Evolutionary conservation across 495 filamentous ascomycete genomes (phyloP).

Genomic region (Neurospora sp.): DNA sequence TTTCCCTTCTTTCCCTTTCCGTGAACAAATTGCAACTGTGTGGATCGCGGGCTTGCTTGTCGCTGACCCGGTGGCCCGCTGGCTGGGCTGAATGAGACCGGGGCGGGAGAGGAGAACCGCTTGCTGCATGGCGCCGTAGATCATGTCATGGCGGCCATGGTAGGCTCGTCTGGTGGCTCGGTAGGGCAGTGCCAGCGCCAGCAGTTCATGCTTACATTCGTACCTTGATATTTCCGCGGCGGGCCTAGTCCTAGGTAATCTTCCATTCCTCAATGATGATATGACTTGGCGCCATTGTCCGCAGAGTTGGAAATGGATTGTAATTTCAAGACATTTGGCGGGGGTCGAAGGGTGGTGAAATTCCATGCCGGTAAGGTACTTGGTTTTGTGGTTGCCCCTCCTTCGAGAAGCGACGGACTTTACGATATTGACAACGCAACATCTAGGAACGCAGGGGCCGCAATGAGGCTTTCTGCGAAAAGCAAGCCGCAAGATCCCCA

Average conservation of each 20-base stretch:
- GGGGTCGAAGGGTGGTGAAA: background rate
- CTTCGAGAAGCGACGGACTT: background rate
- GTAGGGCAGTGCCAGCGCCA: background rate
- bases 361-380: background rate
- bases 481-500: background rate
- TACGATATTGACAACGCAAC: background rate
- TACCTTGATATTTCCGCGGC: background rate
- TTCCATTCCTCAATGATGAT: background rate
- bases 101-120: background rate
- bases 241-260: background rate
- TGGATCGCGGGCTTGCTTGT: background rate
- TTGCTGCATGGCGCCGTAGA: background rate
- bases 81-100: background rate
- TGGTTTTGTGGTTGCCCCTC: background rate
- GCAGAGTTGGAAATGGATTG: background rate
- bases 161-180: background rate
- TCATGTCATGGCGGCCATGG: background rate
- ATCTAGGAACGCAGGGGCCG: background rate
- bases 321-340: background rate
- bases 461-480: background rate
- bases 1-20: background rate
- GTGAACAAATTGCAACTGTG: background rate
- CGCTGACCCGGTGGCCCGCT: background rate
- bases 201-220: background rate
- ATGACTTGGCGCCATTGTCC: background rate